A percentile compares a stretch with the other conserved stretches of the same genome.
These are phyloP conservation scores for Phascolomyces articulosus DNA, from an alignment of 371 early-diverging fungal species.

Conservation along the genomic window DNA sequence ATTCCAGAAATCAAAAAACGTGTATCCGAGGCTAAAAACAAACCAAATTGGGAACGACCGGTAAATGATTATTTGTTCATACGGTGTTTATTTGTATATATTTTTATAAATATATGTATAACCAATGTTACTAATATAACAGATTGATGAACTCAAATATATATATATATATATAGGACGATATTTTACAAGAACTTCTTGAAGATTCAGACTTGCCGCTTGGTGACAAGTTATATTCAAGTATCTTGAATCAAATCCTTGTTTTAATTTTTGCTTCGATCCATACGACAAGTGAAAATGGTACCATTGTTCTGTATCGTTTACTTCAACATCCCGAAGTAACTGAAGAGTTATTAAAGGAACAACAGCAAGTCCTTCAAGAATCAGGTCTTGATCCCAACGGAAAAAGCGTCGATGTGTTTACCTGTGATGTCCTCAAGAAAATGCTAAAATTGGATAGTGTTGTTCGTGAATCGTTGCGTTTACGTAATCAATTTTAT, in stretches of 20 bases:
- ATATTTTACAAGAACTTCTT: conserved; percentile 21
- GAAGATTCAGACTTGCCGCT: neutral
- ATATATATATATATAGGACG: conserved; percentile 8
- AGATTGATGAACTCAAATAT: no score
- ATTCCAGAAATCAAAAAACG: neutral
- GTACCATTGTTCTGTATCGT: conserved; percentile 37
- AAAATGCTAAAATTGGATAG: conserved; percentile 50
- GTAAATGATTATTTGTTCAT: no score
- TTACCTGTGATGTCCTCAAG: conserved; percentile 29
- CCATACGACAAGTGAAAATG: conserved; percentile 38
- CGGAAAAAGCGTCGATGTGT: conserved; percentile 23
- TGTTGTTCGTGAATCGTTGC: conserved; percentile 46
- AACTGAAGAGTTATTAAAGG: conserved; percentile 36
- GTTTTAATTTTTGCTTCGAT: conserved; percentile 37
- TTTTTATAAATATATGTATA: neutral
- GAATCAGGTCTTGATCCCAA: conserved; percentile 39
- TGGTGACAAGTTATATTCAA: neutral
- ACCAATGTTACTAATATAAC: no score
- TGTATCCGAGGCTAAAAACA: neutral
- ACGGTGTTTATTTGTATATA: no score
- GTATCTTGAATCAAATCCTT: conserved; percentile 12
- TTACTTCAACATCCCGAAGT: conserved; percentile 43
- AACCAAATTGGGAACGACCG: conserved; percentile 9
- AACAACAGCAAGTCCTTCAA: conserved; percentile 41
- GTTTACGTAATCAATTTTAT: conserved; percentile 26